Conservation (phyloP, 2,329 filamentous ascomycete genomes). For the Botrytis tulipae region DNA sequence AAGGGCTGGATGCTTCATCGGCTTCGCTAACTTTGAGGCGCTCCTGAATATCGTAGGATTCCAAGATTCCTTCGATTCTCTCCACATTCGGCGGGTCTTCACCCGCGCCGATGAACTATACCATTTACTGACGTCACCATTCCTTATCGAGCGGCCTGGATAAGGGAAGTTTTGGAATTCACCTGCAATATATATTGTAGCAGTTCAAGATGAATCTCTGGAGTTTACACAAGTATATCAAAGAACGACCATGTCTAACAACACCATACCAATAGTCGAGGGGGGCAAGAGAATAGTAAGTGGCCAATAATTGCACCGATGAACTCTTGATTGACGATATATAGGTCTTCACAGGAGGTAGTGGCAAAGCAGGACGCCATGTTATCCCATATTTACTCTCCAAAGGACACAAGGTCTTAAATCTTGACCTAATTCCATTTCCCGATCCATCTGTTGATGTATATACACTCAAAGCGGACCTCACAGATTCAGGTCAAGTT, state of each 20-base stretch:
- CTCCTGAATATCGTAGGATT: background rate
- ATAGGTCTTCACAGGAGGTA: constrained; percentile 41
- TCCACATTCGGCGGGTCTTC: background rate
- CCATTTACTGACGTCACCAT: background rate
- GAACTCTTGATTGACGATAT: background rate
- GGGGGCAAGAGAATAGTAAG: background rate
- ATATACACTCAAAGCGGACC: constrained; percentile 39
- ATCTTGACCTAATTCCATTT: constrained; percentile 40
- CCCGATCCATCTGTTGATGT: constrained; percentile 34
- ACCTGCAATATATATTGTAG: background rate
- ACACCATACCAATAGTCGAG: background rate
- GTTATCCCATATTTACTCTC: constrained; percentile 39
- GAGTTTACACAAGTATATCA: background rate
- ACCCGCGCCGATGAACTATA: background rate
- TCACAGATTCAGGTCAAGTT: constrained; percentile 42
- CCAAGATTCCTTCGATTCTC: background rate
- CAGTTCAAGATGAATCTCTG: background rate
- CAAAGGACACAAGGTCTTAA: constrained; percentile 40
- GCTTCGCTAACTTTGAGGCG: background rate
- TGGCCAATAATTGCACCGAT: background rate
- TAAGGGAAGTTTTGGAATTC: background rate
- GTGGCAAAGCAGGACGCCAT: constrained; percentile 41
- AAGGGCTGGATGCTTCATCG: background rate
- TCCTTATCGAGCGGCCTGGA: background rate
- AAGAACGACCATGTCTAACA: background rate